Base-by-base conservation (phyloP, 345 rosid genomes). In the Microthlaspi erraticum region DNA sequence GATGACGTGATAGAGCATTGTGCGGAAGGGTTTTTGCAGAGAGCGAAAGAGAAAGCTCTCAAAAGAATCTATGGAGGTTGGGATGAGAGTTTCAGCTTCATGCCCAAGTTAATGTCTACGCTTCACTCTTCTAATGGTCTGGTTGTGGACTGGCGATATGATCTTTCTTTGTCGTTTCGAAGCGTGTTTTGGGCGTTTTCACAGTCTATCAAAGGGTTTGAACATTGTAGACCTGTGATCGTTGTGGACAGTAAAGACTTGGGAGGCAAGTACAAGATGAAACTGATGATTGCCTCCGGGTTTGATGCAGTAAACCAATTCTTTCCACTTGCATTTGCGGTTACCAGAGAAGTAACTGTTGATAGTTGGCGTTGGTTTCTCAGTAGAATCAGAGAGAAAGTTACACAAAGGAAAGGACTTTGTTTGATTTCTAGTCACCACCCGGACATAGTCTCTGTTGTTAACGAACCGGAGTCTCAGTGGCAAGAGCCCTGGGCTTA, bases 341-440 rank as follows among this genome's bases (percentile, higher is more conserved):
- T 60, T 2, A 60, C 36, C 2, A 71, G 18, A 10, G 36, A 71
- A 71, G 37, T 33, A 7, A 60, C 75, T 8, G 0, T 6, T 0
- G 45, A 71, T 2, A 50, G 8, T 18, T 71, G 53, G 61, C 68
- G 54, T 51, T 71, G 68, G 75, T 51, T 71, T 42, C 75, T 71
- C 13, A 18, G 26, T 42, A 2, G 2, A 8, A 32, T 71, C 16
- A 12, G 61, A 51, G 53, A 71, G 29, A 70, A 70, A 7, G 67
- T 70, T 1, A 60, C 67, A 38, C 58, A 57, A 7, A 60, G 67
- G 57, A 49, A 71, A 41, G 61, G 4, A 9, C 44, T 71, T 41
- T 71, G 75, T 36, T 17, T 71, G 5, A 61, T 60, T 26, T 60
- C 37, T 9, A 71, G 68, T 51, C 75, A 44, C 2, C 37, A 71